A percentile compares a stretch with the other conserved stretches of the same genome.
Conservation (phyloP, 176 grass and related monocot genomes). For the Canna indica region DNA sequence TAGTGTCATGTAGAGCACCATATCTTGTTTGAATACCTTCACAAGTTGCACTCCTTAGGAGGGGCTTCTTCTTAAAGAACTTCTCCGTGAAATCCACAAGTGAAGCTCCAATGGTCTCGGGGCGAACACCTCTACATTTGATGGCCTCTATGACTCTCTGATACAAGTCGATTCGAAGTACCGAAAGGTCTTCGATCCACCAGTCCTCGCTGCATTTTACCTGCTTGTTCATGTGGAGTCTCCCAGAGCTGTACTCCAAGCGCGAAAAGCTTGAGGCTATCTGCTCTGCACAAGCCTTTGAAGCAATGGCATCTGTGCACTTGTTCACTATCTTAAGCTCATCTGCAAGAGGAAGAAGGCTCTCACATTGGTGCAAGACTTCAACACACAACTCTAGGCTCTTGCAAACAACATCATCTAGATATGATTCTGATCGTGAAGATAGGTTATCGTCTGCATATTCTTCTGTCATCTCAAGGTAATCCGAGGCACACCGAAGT, state of each 20-base stretch:
- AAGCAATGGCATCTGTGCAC: slow-evolving; percentile 14
- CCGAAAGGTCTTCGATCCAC: slow-evolving; percentile 24
- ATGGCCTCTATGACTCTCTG: slow-evolving; percentile 13
- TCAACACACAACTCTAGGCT: slow-evolving; percentile 11
- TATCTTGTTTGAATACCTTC: too few species aligned
- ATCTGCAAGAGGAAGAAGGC: slow-evolving; percentile 17
- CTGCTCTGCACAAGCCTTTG: slow-evolving; percentile 18
- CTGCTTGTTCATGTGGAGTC: slow-evolving; percentile 14
- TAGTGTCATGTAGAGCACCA: too few species aligned
- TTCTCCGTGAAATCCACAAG: slow-evolving; percentile 15
- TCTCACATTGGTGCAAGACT: slow-evolving; percentile 8
- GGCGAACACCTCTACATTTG: slow-evolving; percentile 12
- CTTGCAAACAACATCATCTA: slow-evolving; percentile 23
- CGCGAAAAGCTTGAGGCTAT: slow-evolving; percentile 24
- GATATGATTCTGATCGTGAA: slow-evolving; percentile 19
- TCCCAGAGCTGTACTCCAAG: slow-evolving; percentile 19
- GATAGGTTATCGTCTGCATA: slow-evolving; percentile 22
- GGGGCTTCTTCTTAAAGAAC: not conserved
- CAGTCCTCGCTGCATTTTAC: slow-evolving; percentile 15
- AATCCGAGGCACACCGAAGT: slow-evolving; percentile 24
- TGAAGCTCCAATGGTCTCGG: slow-evolving; percentile 18
- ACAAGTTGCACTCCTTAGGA: not conserved
- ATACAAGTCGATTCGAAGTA: slow-evolving; percentile 17
- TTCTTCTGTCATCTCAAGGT: slow-evolving; percentile 38
- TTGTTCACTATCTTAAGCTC: slow-evolving; percentile 16